Evolutionary conservation across 1,284 basidiomycete genomes (phyloP), one percentile per base, ranked within the genome.

Genomic region (Irpex rosettiformis): DNA sequence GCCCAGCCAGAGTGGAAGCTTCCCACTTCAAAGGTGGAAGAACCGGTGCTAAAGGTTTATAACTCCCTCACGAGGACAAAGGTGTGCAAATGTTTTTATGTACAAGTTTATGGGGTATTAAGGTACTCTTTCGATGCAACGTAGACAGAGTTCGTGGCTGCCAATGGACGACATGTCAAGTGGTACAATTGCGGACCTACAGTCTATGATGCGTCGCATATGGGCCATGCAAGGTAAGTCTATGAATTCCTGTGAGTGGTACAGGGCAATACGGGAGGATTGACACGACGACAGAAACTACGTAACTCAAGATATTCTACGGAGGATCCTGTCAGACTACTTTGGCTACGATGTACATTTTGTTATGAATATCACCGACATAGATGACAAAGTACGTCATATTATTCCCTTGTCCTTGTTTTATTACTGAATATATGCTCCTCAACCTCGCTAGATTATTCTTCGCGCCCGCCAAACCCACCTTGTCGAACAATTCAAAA

Each of bases 181-280:
- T 99, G 97, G 97, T 98, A 98, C 74, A 98, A 96, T 72, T 98
- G 96, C 70, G 96, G 97, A 5, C 97, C 97, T n/a, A 99, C 97
- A 1, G 97, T 99, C 5, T 99, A 99, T 72, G 97, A 99, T 80
- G 87, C 94, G 11, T 92, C 94, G 49, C 97, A 99, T 73, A 96
- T 99, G 94, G 97, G 97, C 3, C 97, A 99, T 78, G 97, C 97
- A 5, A 87, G 95, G 95, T 96, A 64, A 63, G 80, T 61, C 10
- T 3, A 29, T 3, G n/a, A n/a, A n/a, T n/a, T n/a, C n/a, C n/a
- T n/a, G n/a, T n/a, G n/a, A n/a, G n/a, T n/a, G n/a, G n/a, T n/a
- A n/a, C n/a, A n/a, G n/a, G n/a, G n/a, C n/a, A n/a, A n/a, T n/a
- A n/a, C n/a, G n/a, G n/a, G n/a, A n/a, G n/a, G n/a, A n/a, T n/a